Evolutionary conservation across 2,329 filamentous ascomycete species (phyloP), one percentile per base, ranked within the genome.

Genomic region (Eutypa lata): DNA sequence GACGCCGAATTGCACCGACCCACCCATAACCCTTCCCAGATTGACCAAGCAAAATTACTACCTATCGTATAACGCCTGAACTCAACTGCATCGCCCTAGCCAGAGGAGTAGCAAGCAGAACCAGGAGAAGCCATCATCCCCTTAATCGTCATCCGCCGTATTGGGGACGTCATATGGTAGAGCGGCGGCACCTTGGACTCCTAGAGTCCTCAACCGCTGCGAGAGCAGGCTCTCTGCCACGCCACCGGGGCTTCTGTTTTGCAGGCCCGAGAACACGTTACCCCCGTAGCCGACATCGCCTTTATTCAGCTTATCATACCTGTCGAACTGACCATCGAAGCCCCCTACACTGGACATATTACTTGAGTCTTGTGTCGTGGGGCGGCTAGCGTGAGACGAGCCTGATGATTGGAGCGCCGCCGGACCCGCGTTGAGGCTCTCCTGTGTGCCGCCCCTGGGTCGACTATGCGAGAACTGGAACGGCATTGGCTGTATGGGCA

Each of bases 231-330:
- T 83, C 61, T 90, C 86, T 4, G 81, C 76, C 1, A 71, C 72
- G n/a, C 69, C 73, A 16, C 69, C 73, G 2, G 71, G 63, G 54
- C 69, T 69, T 35, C 72, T 72, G 59, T 71, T 66, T 31, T 66
- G 68, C 49, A 66, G 67, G 8, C 60, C 66, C 21, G 61, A 65
- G 58, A 79, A 85, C 0, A 75, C 70, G 51, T 83, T 81, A 1
- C 82, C 77, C 37, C 86, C 81, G 63, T 89, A 86, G 35, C 84
- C 79, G 19, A 76, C 68, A 55, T 90, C 85, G 6, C 84, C 84
- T 65, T 80, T 88, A 61, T 66, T 84, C 19, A 90, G 79, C 65
- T 91, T 91, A 63, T 82, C 81, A 64, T 91, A 90, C 8, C 66
- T 57, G 52, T 66, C 61, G 59, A 71, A 66, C 47, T 65, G 67